Base-by-base conservation (phyloP, 192 early-diverging fungal species). In the Jimgerdemannia flammicorona region DNA sequence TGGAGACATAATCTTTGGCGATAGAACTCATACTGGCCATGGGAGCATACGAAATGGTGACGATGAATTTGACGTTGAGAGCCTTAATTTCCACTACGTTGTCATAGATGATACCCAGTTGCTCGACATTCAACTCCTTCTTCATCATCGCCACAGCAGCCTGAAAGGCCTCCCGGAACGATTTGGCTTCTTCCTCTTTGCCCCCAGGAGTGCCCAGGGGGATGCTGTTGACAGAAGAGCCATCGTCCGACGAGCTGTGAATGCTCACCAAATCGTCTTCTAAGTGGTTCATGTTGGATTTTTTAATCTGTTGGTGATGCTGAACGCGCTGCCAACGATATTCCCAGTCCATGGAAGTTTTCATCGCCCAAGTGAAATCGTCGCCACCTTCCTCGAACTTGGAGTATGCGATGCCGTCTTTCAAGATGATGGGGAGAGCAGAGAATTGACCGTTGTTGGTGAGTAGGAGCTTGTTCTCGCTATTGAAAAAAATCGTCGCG, bases 11-110 rank as follows among this genome's bases (percentile, higher is more conserved):
- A 64, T 84, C 83, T 7, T 76, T 72, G 1, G 81, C 79, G 63
- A 83, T 74, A 3, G 77, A 74, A 11, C 78, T 78, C 67, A 73
- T 82, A 4, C 74, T 54, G 14, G 43, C 17, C 43, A 77, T 74
- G n/a, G 76, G 78, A 68, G 76, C 71, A 70, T 84, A 80, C 70
- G 84, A 81, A 20, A 86, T 72, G 2, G 85, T 79, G 69, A 86
- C 77, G 6, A 86, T 70, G 49, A 75, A 78, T 69, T 86, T 86
- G 44, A 81, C 79, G 10, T 77, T 77, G 20, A 75, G 72, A 2
- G 77, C 70, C 3, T 74, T 71, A 44, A 86, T 67, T 41, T 78
- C 74, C 3, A 86, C 72, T 0, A 86, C 83, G 49, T 77, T 78
- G 43, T 86, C 83, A 67, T 82, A 79, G n/a, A 86, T 70, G 4